These are phyloP conservation scores for Chalciporus pseudorubinellus DNA, from an alignment of 768 basidiomycete species.

Conservation along the genomic window DNA sequence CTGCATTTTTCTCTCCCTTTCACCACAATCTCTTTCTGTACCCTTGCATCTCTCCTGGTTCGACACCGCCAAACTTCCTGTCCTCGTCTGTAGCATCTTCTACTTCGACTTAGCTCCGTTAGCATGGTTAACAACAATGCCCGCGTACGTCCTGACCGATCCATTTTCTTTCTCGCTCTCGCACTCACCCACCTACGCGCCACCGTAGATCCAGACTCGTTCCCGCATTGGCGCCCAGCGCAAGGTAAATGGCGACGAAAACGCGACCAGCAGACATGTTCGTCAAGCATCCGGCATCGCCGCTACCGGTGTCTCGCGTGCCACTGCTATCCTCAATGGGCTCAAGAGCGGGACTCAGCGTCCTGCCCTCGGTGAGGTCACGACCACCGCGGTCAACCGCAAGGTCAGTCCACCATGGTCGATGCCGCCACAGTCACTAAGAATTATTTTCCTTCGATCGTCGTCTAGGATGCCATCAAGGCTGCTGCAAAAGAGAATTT, in stretches of 20 bases:
- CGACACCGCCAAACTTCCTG: slow-evolving; percentile 8
- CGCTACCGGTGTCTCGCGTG: slow-evolving; percentile 47
- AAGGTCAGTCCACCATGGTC: slow-evolving; percentile 48
- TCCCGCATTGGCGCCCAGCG: slow-evolving; percentile 62
- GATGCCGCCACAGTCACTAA: slow-evolving; percentile 2
- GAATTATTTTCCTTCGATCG: not conserved
- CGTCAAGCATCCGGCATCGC: slow-evolving; percentile 58
- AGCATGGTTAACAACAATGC: slow-evolving; percentile 59
- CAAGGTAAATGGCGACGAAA: slow-evolving; percentile 71
- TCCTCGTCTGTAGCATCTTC: slow-evolving; percentile 27
- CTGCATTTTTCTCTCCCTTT: slow-evolving; percentile 31
- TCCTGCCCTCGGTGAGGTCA: slow-evolving; percentile 79
- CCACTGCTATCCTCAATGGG: slow-evolving; percentile 38
- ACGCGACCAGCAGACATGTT: slow-evolving; percentile 64
- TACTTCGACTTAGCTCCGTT: slow-evolving; percentile 7
- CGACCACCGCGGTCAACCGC: slow-evolving; percentile 71
- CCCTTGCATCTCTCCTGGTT: slow-evolving; percentile 9
- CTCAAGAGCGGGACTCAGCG: slow-evolving; percentile 62
- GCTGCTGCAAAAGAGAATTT: slow-evolving; percentile 49
- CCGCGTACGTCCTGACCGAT: slow-evolving; percentile 46
- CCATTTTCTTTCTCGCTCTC: not conserved
- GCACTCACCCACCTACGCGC: slow-evolving; percentile 7
- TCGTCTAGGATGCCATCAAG: slow-evolving; percentile 41
- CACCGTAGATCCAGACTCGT: slow-evolving; percentile 63
- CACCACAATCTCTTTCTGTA: slow-evolving; percentile 30